A percentile compares a stretch with the other conserved stretches of the same genome.
phyloP scores from a whole-genome alignment of 805 yeast species.

The Wickerhamomyces xylosicus region DNA sequence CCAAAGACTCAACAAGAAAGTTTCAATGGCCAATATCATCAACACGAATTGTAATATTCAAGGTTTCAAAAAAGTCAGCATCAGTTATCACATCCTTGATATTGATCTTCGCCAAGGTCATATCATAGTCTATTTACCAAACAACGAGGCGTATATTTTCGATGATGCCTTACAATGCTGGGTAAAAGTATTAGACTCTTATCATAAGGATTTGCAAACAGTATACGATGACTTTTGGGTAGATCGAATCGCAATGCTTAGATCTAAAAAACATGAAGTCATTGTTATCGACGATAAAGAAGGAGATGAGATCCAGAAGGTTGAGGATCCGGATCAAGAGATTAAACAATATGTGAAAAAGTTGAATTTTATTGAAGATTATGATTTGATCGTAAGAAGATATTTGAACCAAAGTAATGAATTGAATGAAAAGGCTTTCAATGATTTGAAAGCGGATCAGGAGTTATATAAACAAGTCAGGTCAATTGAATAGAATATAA shows the following conservation, averaged over 20 bases:
- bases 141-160: constrained; percentile 30
- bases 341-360: neutral
- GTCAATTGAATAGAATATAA: no score
- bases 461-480: no score
- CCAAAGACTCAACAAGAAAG: constrained; percentile 26
- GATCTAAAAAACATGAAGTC: neutral
- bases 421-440: no score
- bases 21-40: constrained; percentile 44
- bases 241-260: neutral
- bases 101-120: constrained; percentile 31
- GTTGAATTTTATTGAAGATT: neutral
- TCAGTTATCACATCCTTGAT: constrained; percentile 15
- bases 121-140: constrained; percentile 28
- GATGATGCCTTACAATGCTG: constrained; percentile 33
- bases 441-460: no score
- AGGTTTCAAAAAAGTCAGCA: constrained; percentile 13
- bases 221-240: constrained; percentile 11
- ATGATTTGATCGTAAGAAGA: no score
- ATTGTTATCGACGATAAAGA: neutral
- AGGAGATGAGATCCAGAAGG: neutral
- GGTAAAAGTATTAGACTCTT: constrained; percentile 33
- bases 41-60: constrained; percentile 23
- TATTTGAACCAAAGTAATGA: no score
- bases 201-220: constrained; percentile 6
- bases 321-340: constrained; percentile 1